Evolutionary conservation across 2,329 filamentous ascomycete species (phyloP), one percentile per base, ranked within the genome.

Genomic region (Nannizziopsis arthrosporioides): DNA sequence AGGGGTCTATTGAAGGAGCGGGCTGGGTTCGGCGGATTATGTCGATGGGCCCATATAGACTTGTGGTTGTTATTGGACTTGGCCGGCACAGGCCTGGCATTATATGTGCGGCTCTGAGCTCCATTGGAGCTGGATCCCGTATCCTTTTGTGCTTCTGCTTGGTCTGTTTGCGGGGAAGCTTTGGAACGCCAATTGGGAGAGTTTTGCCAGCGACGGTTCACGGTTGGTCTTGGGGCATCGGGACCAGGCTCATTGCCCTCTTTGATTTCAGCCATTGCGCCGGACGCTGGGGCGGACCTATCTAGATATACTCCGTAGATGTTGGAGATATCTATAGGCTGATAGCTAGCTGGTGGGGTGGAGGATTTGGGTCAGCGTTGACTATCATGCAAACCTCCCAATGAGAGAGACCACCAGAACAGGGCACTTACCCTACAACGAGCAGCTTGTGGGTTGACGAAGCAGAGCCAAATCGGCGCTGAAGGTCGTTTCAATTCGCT

Each of bases 131-230:
- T 18, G 31, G 40, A 18, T 46, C 34, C 22, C 27, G 35, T 19
- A n/a, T 36, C 22, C 30, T 19, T 5, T 34, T 14, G 18, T 17
- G 2, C 22, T 36, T 19, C 18, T 10, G 19, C 15, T 15, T 15
- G 11, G 11, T 11, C 22, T 43, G 35, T 5, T 39, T 38, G 14
- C 8, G 14, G 17, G 15, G 47, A 17, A 14, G 14, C 18, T 42
- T 52, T 52, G n/a, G 45, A 43, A 5, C 50, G 50, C 50, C 50
- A 52, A 35, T 52, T 50, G 30, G 50, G 42, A 2, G 50, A 52
- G 31, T 50, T 52, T 42, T 34, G 47, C 50, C 50, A 52, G 36
- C 50, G 50, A n/a, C 47, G 50, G 14, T 31, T 50, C 38, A 45
- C 39, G 6, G 47, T 18, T 44, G 47, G 42, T 18, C 40, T 50